These are phyloP conservation scores for Colletotrichum eleusines DNA, from an alignment of 2,329 filamentous ascomycete species.

Conservation along the genomic window DNA sequence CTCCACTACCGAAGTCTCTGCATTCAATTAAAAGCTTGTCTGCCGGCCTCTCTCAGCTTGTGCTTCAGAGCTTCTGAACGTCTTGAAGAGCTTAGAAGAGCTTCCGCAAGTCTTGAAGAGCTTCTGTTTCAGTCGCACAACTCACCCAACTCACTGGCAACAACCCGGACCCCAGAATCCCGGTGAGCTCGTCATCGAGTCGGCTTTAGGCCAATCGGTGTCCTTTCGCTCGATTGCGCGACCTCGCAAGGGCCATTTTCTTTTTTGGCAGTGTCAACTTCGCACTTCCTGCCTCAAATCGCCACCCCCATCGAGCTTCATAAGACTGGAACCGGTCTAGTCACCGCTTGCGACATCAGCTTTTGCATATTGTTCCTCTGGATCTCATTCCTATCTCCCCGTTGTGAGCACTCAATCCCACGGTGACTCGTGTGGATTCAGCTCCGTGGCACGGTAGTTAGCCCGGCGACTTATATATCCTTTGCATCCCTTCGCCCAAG, in stretches of 20 bases:
- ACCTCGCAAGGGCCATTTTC: constrained; percentile 35
- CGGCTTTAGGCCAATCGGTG: constrained; percentile 25
- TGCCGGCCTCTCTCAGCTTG: not conserved
- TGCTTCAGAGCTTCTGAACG: constrained; percentile 21
- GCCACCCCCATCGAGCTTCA: constrained; percentile 32
- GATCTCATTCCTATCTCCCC: constrained; percentile 11
- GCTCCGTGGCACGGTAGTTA: constrained; percentile 24
- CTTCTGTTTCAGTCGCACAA: constrained; percentile 24
- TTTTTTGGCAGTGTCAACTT: constrained; percentile 28
- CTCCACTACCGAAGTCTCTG: constrained; percentile 38
- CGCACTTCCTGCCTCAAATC: constrained; percentile 32
- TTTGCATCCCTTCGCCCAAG: constrained; percentile 13
- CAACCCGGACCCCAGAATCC: constrained; percentile 4
- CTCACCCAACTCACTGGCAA: constrained; percentile 10
- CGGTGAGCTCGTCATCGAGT: constrained; percentile 19
- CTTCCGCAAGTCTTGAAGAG: constrained; percentile 26
- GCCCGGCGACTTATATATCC: constrained; percentile 26
- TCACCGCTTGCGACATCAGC: constrained; percentile 30
- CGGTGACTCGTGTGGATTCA: constrained; percentile 10
- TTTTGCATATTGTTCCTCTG: constrained; percentile 17
- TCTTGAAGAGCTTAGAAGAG: constrained; percentile 17
- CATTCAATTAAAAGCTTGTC: constrained; percentile 35
- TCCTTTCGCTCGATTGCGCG: constrained; percentile 36
- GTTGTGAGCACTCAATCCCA: constrained; percentile 12
- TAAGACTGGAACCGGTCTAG: constrained; percentile 31